Percentiles rank a stretch among this genome's conserved stretches.
Evolutionary conservation across 306 rosid species (phyloP).

Genomic region (Fragaria nilgerrensis): DNA sequence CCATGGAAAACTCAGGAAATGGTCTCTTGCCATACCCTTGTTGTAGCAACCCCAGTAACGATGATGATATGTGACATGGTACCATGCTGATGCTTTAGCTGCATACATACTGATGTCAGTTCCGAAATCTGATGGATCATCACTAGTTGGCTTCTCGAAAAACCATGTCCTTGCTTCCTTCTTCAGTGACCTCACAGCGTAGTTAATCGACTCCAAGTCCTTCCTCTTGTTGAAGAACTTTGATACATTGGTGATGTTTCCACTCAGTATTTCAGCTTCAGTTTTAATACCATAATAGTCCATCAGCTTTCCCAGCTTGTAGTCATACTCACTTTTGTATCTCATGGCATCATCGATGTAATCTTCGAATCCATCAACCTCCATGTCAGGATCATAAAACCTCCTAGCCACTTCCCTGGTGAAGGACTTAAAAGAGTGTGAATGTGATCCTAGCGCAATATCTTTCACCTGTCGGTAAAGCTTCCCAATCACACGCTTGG

Average conservation of each 20-base stretch:
- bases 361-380: constrained; percentile 54
- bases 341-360: constrained; percentile 47
- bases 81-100: not conserved
- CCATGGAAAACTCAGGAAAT: constrained; percentile 4
- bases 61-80: not conserved
- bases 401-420: constrained; percentile 11
- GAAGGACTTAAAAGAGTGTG: constrained; percentile 7
- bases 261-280: constrained; percentile 72
- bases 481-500: constrained; percentile 35
- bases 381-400: constrained; percentile 41
- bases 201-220: constrained; percentile 52
- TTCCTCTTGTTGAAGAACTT: constrained; percentile 44
- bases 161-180: constrained; percentile 39
- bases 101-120: not conserved
- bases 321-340: constrained; percentile 57
- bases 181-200: constrained; percentile 44
- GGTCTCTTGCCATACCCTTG: not conserved
- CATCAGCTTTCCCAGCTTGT: constrained; percentile 54
- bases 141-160: not conserved
- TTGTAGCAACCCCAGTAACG: constrained; percentile 3
- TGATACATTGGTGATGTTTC: constrained; percentile 47
- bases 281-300: constrained; percentile 67
- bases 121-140: not conserved
- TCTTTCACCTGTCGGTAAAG: constrained; percentile 42
- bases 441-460: not conserved